These are phyloP conservation scores for Pecoramyces ruminantium DNA, from an alignment of 192 early-diverging fungal species.

Conservation along the genomic window DNA sequence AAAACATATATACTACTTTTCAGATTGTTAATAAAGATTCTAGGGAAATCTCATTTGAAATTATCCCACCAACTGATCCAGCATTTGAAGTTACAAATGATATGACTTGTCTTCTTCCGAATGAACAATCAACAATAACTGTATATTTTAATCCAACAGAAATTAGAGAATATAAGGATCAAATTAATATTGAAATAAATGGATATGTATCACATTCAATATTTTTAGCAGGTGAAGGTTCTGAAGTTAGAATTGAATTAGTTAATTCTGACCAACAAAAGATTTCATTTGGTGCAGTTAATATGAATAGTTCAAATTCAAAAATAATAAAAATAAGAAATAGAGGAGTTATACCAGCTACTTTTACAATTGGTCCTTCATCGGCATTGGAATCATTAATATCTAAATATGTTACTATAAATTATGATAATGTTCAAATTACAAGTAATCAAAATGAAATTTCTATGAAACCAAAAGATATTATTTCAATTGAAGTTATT, in stretches of 20 bases:
- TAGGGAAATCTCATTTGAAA: constrained; percentile 24
- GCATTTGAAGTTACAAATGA: constrained; percentile 21
- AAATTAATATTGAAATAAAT: constrained; percentile 34
- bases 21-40: constrained; percentile 30
- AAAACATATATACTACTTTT: constrained; percentile 10
- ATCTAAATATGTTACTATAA: constrained; percentile 11
- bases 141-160: constrained; percentile 28
- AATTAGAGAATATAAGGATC: constrained; percentile 19
- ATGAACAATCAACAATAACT: constrained; percentile 16
- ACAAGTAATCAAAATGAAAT: constrained; percentile 1
- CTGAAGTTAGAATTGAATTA: constrained; percentile 23
- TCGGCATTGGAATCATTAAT: constrained; percentile 14
- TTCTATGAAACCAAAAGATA: constrained; percentile 22
- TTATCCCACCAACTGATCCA: constrained; percentile 5
- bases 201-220: constrained; percentile 21
- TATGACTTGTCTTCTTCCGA: constrained; percentile 2
- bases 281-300: constrained; percentile 36
- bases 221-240: constrained; percentile 20
- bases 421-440: not conserved
- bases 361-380: constrained; percentile 19
- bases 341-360: constrained; percentile 22
- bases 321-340: constrained; percentile 25
- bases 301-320: constrained; percentile 20
- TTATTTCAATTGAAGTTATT: constrained; percentile 17
- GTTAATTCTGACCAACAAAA: constrained; percentile 13